phyloP scores from a whole-genome alignment of 2,329 filamentous ascomycete species.

The Talaromyces pinophilus region DNA sequence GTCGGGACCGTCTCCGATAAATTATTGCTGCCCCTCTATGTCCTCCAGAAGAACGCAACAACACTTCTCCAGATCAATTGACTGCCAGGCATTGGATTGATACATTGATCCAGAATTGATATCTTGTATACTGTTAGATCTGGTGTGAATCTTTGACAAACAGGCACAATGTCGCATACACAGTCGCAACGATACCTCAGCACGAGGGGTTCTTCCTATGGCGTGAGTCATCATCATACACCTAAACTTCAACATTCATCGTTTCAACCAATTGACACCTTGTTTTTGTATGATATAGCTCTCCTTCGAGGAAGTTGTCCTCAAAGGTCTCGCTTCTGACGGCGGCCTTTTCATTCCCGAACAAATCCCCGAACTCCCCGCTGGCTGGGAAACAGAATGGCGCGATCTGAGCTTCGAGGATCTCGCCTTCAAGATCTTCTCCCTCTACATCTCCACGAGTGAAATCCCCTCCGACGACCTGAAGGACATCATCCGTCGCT shows the following conservation, averaged over 20 bases:
- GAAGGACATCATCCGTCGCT: slow-evolving; percentile 76
- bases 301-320: slow-evolving; percentile 86
- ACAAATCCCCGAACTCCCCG: slow-evolving; percentile 60
- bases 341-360: slow-evolving; percentile 89
- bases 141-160: background rate
- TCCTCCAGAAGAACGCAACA: background rate
- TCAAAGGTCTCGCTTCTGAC: slow-evolving; percentile 84
- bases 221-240: slow-evolving; percentile 12
- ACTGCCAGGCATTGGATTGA: background rate
- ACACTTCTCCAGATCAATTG: background rate
- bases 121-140: too few relatives aligned
- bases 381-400: slow-evolving; percentile 53
- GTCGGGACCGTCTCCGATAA: slow-evolving; percentile 1
- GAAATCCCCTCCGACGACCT: slow-evolving; percentile 83
- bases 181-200: slow-evolving; percentile 13
- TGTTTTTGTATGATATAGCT: slow-evolving; percentile 41
- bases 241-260: background rate
- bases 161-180: slow-evolving; percentile 3
- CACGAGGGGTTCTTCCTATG: slow-evolving; percentile 7
- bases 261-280: background rate
- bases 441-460: slow-evolving; percentile 77
- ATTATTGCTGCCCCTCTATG: slow-evolving; percentile 8
- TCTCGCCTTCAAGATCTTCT: slow-evolving; percentile 80
- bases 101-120: background rate
- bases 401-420: slow-evolving; percentile 76